Percentiles rank a stretch among this genome's conserved stretches.
Evolutionary conservation across 2,329 filamentous ascomycete species (phyloP).

Genomic region (Teratosphaeria nubilosa): DNA sequence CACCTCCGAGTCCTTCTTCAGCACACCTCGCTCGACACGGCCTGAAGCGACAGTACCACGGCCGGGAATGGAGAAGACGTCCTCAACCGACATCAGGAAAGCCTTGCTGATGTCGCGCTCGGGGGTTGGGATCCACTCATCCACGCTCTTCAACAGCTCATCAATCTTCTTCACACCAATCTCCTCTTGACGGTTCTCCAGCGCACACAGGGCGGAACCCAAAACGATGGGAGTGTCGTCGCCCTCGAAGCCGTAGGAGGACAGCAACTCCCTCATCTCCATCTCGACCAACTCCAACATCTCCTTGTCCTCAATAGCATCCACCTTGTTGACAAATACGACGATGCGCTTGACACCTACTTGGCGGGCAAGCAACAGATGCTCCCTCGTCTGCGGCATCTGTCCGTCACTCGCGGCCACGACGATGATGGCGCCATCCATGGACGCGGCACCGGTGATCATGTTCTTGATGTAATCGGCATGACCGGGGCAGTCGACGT

Average conservation of each 20-base stretch:
- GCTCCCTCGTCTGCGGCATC: conserved; percentile 99
- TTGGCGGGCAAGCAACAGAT: conserved; percentile 93
- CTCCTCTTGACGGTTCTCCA: conserved; percentile 77
- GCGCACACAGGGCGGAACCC: conserved; percentile 89
- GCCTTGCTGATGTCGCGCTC: conserved; percentile 92
- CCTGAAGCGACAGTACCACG: conserved; percentile 96
- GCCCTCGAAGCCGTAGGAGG: conserved; percentile 89
- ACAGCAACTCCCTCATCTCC: conserved; percentile 98
- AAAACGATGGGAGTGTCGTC: conserved; percentile 96
- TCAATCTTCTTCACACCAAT: conserved; percentile 84
- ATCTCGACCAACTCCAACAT: conserved; percentile 99
- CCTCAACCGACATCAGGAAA: conserved; percentile 96
- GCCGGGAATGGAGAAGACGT: conserved; percentile 51
- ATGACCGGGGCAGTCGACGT: conserved; percentile 99
- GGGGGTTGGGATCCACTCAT: conserved; percentile 93
- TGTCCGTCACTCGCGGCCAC: conserved; percentile 97
- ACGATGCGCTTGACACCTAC: conserved; percentile 97
- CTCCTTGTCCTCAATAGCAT: conserved; percentile 92
- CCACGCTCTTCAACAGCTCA: conserved; percentile 79
- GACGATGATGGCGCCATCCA: conserved; percentile 98
- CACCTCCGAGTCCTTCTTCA: conserved; percentile 91
- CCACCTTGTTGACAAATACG: conserved; percentile 99
- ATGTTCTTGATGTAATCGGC: conserved; percentile 99
- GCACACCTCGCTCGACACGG: conserved; percentile 86
- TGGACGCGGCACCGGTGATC: conserved; percentile 98